Evolutionary conservation across 2,329 filamentous ascomycete genomes (phyloP), one percentile per base, ranked within the genome.

Genomic region (Ceratocystis ficicola): DNA sequence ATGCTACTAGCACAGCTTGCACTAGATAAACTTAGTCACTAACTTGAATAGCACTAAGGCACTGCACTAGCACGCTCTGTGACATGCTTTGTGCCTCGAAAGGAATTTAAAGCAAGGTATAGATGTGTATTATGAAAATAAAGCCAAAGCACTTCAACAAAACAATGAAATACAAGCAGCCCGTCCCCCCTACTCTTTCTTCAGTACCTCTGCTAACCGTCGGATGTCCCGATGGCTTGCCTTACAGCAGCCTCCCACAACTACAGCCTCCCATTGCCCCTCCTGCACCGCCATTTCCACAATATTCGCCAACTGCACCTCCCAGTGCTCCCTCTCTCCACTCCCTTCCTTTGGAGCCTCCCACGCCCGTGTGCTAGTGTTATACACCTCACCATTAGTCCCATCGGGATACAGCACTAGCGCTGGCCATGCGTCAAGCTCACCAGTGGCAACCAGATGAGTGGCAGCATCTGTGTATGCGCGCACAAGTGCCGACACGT

Each of bases 371-470:
- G 83, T 85, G 0, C 73, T 74, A 0, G 85, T 86, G 72, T 88
- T 83, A 73, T 88, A 88, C 0, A 85, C 79, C 73, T 87, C 83
- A 0, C 84, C 84, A 60, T 84, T 85, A 1, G 86, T 87, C 0
- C 86, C 86, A 72, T 89, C 86, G 0, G 86, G 86, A 72, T 88
- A 88, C 20, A 88, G 70, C 3, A 88, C 80, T 64, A 88, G 73
- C 22, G 76, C 77, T 0, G 84, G 84, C 75, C 77, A 79, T 15
- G 36, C 52, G 0, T 68, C 22, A 1, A 78, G 64, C 15, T 73
- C 70, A 0, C 76, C 75, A 3, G 72, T 69, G 3, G 71, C 63
- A 1, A 78, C 66, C 69, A 83, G 64, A n/a, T 67, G 69, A 8
- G 68, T 67, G 17, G 85, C 72, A 7, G 76, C 78, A 2, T 74